Conservation (phyloP, 2,329 filamentous ascomycete species). For the Xylaria sp. region DNA sequence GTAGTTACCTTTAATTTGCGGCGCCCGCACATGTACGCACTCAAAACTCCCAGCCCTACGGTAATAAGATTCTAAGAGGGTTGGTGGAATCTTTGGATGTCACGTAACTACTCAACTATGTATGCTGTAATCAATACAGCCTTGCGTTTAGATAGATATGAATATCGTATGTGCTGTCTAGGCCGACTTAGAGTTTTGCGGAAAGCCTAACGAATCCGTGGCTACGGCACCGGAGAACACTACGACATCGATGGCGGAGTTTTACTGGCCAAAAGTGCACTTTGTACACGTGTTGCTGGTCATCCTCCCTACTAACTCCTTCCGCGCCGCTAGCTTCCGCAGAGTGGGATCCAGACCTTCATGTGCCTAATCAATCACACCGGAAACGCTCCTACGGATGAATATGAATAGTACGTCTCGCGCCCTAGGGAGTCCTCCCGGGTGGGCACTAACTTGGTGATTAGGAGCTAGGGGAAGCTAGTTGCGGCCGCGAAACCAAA, state of each 20-base stretch:
- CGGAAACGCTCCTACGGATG: constrained; percentile 8
- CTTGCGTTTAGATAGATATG: neutral
- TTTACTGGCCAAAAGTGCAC: neutral
- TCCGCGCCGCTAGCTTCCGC: constrained; percentile 6
- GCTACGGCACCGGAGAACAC: constrained; percentile 1
- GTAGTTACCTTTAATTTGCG: constrained; percentile 16
- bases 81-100: neutral
- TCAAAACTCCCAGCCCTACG: neutral
- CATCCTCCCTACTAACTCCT: neutral
- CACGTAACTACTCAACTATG: neutral
- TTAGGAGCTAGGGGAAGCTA: constrained; percentile 11
- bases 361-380: constrained; percentile 1
- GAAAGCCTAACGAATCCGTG: neutral
- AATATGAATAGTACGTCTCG: constrained; percentile 8
- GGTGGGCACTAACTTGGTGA: neutral
- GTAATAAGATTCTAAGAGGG: neutral
- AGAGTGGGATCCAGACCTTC: neutral
- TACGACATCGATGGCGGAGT: neutral
- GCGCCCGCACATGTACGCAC: neutral
- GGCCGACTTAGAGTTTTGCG: neutral
- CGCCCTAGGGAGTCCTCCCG: neutral
- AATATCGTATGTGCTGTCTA: neutral
- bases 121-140: constrained; percentile 5
- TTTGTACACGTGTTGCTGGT: neutral
- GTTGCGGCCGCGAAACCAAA: neutral